phyloP scores from a whole-genome alignment of 2,329 filamentous ascomycete species.

The Ophiostoma himal-ulmi region DNA sequence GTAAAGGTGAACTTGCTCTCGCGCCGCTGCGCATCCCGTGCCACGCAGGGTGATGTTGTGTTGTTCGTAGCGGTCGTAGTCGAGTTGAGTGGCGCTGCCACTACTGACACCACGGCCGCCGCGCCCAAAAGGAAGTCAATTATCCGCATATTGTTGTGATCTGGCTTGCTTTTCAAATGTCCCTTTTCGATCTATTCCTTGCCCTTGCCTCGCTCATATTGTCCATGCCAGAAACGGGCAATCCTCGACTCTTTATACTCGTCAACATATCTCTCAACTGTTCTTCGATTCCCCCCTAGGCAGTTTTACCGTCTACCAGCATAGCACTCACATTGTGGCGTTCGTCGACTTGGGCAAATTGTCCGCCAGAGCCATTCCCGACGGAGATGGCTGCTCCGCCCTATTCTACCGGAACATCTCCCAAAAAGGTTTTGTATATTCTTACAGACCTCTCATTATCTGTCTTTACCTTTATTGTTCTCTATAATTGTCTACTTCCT shows the following conservation, averaged over 20 bases:
- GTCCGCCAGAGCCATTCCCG: background rate
- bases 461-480: background rate
- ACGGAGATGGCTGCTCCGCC: constrained; percentile 19
- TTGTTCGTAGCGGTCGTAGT: constrained; percentile 28
- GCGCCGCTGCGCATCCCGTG: constrained; percentile 30
- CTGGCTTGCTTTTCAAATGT: constrained; percentile 7
- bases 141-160: constrained; percentile 32
- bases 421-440: background rate
- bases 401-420: constrained; percentile 6
- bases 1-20: constrained; percentile 35
- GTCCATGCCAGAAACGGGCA: background rate
- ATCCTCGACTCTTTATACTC: background rate
- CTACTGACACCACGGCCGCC: constrained; percentile 30
- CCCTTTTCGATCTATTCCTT: background rate
- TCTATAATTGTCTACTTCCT: background rate
- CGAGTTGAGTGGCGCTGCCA: constrained; percentile 32
- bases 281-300: background rate
- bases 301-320: background rate
- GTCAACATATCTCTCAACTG: background rate
- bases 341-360: background rate
- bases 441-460: background rate
- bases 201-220: background rate
- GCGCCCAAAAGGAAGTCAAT: constrained; percentile 32
- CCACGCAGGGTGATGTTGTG: background rate
- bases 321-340: background rate